Evolutionary conservation across 768 basidiomycete genomes (phyloP).

Genomic region (Antrodiella citrinella): DNA sequence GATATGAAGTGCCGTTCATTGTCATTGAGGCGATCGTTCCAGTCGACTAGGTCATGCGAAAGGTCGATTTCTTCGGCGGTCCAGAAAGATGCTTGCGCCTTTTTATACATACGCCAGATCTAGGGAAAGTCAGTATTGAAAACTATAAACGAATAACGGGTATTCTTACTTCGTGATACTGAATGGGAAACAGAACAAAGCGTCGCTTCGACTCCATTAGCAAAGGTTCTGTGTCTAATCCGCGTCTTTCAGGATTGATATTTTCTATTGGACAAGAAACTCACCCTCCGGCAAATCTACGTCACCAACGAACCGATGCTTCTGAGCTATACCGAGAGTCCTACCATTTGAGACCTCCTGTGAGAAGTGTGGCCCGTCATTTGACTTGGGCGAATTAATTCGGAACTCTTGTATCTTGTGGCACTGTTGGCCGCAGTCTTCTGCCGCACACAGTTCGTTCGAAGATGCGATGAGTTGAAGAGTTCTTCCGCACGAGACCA

Average conservation of each 20-base stretch:
- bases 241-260: too few species aligned
- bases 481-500: too few species aligned
- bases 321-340: background rate
- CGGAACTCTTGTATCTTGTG: background rate
- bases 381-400: too few species aligned
- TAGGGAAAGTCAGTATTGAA: constrained; percentile 23
- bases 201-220: constrained; percentile 68
- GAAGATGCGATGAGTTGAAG: constrained; percentile 12
- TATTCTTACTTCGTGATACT: constrained; percentile 77
- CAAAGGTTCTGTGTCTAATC: constrained; percentile 69
- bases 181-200: constrained; percentile 91
- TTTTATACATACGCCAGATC: constrained; percentile 97
- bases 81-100: constrained; percentile 92
- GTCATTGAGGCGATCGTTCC: constrained; percentile 72
- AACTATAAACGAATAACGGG: background rate
- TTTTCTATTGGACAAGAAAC: too few species aligned
- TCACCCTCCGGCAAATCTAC: constrained; percentile 41
- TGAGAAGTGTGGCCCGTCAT: too few species aligned
- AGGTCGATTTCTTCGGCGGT: constrained; percentile 90
- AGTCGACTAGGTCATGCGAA: constrained; percentile 78
- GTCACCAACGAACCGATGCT: constrained; percentile 45
- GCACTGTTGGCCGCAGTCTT: background rate
- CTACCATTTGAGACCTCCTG: too few species aligned
- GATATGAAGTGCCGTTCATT: constrained; percentile 87
- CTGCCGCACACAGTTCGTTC: constrained; percentile 2